These are phyloP conservation scores for Cystoderma amianthinum DNA, from an alignment of 768 basidiomycete species.

Conservation along the genomic window DNA sequence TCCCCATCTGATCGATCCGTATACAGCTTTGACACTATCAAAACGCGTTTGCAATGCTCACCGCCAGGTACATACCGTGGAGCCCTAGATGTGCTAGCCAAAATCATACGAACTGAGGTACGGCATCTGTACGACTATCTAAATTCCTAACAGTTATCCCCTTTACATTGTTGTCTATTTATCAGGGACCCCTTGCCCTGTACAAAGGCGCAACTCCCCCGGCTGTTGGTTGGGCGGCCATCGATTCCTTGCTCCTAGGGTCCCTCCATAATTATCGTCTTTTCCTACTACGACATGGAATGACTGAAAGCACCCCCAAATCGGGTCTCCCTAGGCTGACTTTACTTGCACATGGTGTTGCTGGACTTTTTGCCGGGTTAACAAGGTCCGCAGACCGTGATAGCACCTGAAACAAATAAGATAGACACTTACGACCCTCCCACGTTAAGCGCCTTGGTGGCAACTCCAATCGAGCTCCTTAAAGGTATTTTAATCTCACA, in stretches of 20 bases:
- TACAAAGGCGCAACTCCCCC: slow-evolving; percentile 75
- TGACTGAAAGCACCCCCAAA: slow-evolving; percentile 44
- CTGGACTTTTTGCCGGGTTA: slow-evolving; percentile 62
- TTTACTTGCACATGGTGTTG: slow-evolving; percentile 56
- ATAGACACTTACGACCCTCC: neutral
- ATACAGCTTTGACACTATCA: slow-evolving; percentile 63
- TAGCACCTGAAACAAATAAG: neutral
- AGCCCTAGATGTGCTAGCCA: slow-evolving; percentile 51
- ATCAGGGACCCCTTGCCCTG: slow-evolving; percentile 52
- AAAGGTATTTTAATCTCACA: slow-evolving; percentile 44
- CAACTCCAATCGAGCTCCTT: slow-evolving; percentile 73
- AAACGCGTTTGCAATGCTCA: slow-evolving; percentile 66
- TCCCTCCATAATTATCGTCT: slow-evolving; percentile 71
- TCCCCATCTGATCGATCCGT: no score
- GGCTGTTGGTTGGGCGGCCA: slow-evolving; percentile 66
- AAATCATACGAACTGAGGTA: slow-evolving; percentile 58
- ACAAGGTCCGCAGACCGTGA: slow-evolving; percentile 43
- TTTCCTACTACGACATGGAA: slow-evolving; percentile 41
- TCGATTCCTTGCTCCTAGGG: slow-evolving; percentile 64
- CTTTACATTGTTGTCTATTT: neutral
- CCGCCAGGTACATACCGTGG: slow-evolving; percentile 56
- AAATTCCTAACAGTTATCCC: neutral
- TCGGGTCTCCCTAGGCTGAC: slow-evolving; percentile 44
- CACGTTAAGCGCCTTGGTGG: slow-evolving; percentile 59
- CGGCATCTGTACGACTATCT: slow-evolving; percentile 2